Base-by-base conservation (phyloP, 805 yeast species). In the Schizosaccharomyces lindneri region DNA sequence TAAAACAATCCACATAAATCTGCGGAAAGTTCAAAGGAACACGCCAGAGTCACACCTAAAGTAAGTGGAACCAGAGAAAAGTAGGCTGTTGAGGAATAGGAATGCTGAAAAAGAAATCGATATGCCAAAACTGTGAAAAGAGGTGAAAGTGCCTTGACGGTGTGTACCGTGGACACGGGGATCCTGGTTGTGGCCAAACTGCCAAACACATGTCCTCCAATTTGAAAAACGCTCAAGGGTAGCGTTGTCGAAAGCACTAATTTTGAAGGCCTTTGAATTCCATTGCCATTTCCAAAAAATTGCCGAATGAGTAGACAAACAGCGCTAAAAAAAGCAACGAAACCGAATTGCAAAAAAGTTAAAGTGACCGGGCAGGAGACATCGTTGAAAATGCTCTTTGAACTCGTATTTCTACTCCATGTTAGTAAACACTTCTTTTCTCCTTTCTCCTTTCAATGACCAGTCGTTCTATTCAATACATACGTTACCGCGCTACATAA, bases 151-250 rank as follows among this genome's bases (percentile, higher is more conserved):
- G 96, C 93, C 73, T 93, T 93, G 66, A 90, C 82, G 7, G 97
- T 88, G 71, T 90, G 97, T 24, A 93, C 97, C 65, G 89, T 73
- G 4, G 96, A 85, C n/a, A 93, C 96, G 0, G 96, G 96, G 61
- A 93, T 86, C 64, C 85, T 71, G 1, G 89, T 79, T 1, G 96
- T 88, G n/a, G 97, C 90, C 69, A 85, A 85, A 70, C 89, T 96
- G 6, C 94, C 81, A 15, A 94, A 80, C 64, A 89, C 81, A 71
- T 90, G 97, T 24, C 97, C 98, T 24, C 83, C 75, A 66, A 90
- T 85, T 74, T 90, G 97, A 73, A 90, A 93, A 64, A 82, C 74
- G 6, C 97, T 97, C 95, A 90, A 87, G 21, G 97, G 97, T 27
- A 87, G 79, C 0, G 95, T 87, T 15, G 87, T 83, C 60, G 74